Percentiles rank a stretch among this genome's conserved stretches.
Conservation (phyloP, 768 basidiomycete species). For the Daedaleopsis sinensis region DNA sequence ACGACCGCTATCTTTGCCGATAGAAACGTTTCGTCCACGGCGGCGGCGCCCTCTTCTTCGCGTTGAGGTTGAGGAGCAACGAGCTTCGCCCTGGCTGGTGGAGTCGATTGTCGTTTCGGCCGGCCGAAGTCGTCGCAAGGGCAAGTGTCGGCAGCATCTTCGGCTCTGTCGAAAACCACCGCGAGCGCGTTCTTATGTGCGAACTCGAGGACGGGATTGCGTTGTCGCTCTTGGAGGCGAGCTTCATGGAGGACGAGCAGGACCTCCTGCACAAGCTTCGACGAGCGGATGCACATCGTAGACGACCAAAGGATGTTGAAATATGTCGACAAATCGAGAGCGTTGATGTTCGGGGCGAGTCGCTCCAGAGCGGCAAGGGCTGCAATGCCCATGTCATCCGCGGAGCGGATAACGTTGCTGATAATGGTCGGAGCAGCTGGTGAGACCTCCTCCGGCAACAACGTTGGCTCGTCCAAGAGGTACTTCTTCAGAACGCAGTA, state of each 20-base stretch:
- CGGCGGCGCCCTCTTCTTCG: constrained; percentile 1
- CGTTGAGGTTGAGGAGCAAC: constrained; percentile 38
- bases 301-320: constrained; percentile 55
- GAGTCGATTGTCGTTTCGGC: constrained; percentile 46
- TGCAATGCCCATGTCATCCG: constrained; percentile 56
- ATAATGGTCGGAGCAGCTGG: constrained; percentile 37
- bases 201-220: constrained; percentile 40
- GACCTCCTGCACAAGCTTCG: constrained; percentile 58
- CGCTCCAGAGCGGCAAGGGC: constrained; percentile 63
- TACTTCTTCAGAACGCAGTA: constrained; percentile 54
- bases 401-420: constrained; percentile 53
- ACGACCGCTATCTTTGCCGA: constrained; percentile 33
- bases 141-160: constrained; percentile 68
- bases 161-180: constrained; percentile 63
- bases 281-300: constrained; percentile 53
- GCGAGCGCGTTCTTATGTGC: constrained; percentile 58
- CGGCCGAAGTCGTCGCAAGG: constrained; percentile 66
- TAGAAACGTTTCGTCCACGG: neutral
- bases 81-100: constrained; percentile 48
- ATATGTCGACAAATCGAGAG: constrained; percentile 45
- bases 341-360: constrained; percentile 46
- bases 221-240: constrained; percentile 29
- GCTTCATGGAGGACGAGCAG: constrained; percentile 61
- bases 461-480: constrained; percentile 42
- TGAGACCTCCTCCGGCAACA: constrained; percentile 36